Percentiles rank a stretch among this genome's conserved stretches.
Evolutionary conservation across 1,284 basidiomycete genomes (phyloP).

Genomic region (Cryptococcus jaspeensis): DNA sequence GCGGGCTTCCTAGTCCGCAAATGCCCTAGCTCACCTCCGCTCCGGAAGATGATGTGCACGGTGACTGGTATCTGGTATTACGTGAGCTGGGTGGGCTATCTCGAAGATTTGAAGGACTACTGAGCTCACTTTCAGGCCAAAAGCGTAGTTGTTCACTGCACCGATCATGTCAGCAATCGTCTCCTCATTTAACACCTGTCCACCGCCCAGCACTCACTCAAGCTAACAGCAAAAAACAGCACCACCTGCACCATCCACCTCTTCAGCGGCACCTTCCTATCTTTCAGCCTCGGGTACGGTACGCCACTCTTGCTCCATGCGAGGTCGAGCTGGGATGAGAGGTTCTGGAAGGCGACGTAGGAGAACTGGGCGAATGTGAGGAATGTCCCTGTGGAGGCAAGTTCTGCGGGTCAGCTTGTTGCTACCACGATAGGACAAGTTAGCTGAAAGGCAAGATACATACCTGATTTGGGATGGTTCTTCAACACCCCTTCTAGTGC

Average conservation of each 20-base stretch:
- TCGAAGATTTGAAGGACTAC: not conserved
- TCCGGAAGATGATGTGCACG: conserved; percentile 92
- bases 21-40: conserved; percentile 76
- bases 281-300: conserved; percentile 28
- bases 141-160: conserved; percentile 81
- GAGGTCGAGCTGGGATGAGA: conserved; percentile 40
- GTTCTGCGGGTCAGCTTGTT: conserved; percentile 21
- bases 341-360: conserved; percentile 61
- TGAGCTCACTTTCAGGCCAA: conserved; percentile 60
- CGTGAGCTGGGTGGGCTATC: conserved; percentile 8
- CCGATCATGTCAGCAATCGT: conserved; percentile 39
- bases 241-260: conserved; percentile 78
- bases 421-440: not conserved
- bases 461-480: conserved; percentile 67
- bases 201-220: conserved; percentile 31
- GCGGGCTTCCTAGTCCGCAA: not conserved
- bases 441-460: conserved; percentile 20
- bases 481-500: conserved; percentile 59
- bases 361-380: conserved; percentile 84
- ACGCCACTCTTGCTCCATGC: conserved; percentile 3
- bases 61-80: conserved; percentile 73
- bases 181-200: not conserved
- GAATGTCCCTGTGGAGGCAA: conserved; percentile 61
- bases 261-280: conserved; percentile 67
- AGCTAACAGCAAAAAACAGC: conserved; percentile 76